Conservation (phyloP, 2,329 filamentous ascomycete species). For the Alternaria tenuissima region DNA sequence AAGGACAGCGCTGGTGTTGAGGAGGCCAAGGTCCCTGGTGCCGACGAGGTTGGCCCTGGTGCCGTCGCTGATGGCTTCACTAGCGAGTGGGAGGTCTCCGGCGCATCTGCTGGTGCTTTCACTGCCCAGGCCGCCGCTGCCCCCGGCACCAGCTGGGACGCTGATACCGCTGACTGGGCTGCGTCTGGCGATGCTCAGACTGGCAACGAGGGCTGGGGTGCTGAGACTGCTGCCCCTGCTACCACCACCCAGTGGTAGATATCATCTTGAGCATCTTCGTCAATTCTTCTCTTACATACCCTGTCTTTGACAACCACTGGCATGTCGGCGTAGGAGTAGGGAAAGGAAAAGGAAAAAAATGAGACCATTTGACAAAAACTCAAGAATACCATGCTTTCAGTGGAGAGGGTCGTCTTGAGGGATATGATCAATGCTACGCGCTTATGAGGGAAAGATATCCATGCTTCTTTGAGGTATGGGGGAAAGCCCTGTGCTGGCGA, state of each 20-base stretch:
- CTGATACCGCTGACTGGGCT: conserved; percentile 74
- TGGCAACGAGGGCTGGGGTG: conserved; percentile 62
- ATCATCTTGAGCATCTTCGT: conserved; percentile 22
- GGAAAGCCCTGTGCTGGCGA: conserved; percentile 98
- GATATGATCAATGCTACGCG: conserved; percentile 62
- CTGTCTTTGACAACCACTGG: conserved; percentile 41
- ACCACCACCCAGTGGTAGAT: conserved; percentile 57
- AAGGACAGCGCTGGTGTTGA: conserved; percentile 84
- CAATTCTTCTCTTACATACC: conserved; percentile 40
- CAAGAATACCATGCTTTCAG: conserved; percentile 20
- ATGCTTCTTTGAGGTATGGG: conserved; percentile 64
- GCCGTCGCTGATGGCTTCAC: conserved; percentile 82
- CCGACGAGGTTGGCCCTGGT: conserved; percentile 82
- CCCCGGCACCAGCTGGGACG: conserved; percentile 69
- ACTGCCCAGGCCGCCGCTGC: conserved; percentile 64
- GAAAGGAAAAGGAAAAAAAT: conserved; percentile 40
- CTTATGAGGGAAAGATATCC: conserved; percentile 99
- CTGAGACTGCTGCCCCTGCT: conserved; percentile 47
- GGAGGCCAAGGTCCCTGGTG: conserved; percentile 84
- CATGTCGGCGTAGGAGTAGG: conserved; percentile 43
- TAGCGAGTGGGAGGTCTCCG: conserved; percentile 85
- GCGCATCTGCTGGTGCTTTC: conserved; percentile 71
- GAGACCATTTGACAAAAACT: conserved; percentile 28
- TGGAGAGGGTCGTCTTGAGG: conserved; percentile 22
- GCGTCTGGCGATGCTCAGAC: conserved; percentile 60